phyloP scores from a whole-genome alignment of 495 filamentous ascomycete species.

The Penicillium coffeae region DNA sequence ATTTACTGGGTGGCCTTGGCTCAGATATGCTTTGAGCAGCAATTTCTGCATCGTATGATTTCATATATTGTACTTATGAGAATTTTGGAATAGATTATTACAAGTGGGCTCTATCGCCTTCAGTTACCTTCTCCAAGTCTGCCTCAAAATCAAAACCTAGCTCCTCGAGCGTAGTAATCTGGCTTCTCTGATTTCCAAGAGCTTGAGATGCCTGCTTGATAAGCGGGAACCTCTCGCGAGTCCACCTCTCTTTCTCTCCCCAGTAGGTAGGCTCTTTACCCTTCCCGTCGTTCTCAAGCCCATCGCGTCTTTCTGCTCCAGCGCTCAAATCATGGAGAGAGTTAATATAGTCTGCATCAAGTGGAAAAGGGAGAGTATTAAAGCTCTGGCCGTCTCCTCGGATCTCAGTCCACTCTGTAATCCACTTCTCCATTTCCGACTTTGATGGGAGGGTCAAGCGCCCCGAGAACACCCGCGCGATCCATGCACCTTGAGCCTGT shows the following conservation, averaged over 20 bases:
- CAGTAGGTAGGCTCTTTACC: constrained; percentile 4
- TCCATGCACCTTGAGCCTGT: constrained; percentile 10
- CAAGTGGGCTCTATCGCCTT: no score
- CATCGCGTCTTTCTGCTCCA: neutral
- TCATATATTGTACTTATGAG: no score
- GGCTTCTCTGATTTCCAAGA: neutral
- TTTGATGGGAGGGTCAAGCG: constrained; percentile 1
- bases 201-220: constrained; percentile 9
- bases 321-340: neutral
- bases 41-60: neutral
- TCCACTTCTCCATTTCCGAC: constrained; percentile 7
- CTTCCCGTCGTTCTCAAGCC: constrained; percentile 4
- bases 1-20: constrained; percentile 4
- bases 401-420: constrained; percentile 1
- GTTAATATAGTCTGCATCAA: constrained; percentile 10
- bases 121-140: neutral
- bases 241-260: constrained; percentile 9
- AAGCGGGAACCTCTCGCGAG: constrained; percentile 5
- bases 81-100: no score
- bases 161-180: constrained; percentile 3
- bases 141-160: constrained; percentile 6
- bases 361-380: constrained; percentile 7
- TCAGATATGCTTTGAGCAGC: constrained; percentile 8
- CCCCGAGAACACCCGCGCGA: constrained; percentile 8
- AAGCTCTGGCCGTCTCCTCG: constrained; percentile 6